A percentile compares a stretch with the other conserved stretches of the same genome.
These are phyloP conservation scores for Trichophyton mentagrophytes DNA, from an alignment of 2,329 filamentous ascomycete genomes.

Conservation along the genomic window DNA sequence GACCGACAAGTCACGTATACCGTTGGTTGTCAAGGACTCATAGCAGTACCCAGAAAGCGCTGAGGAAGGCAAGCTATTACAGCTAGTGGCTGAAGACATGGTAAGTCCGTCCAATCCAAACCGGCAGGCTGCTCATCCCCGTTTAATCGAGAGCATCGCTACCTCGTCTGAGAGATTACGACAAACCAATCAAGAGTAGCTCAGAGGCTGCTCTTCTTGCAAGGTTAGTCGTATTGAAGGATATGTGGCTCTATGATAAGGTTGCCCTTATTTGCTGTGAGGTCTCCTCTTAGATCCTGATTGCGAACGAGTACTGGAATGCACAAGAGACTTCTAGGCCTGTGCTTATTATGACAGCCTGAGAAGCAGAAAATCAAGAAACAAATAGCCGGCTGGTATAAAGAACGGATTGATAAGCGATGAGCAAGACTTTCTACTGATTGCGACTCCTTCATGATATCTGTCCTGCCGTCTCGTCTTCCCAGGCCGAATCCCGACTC, in stretches of 20 bases:
- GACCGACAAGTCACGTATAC: background rate
- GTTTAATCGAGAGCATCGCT: constrained; percentile 29
- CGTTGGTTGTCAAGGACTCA: constrained; percentile 16
- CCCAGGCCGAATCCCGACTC: constrained; percentile 11
- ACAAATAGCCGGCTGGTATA: constrained; percentile 14
- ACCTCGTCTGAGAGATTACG: constrained; percentile 32
- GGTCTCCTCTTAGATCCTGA: constrained; percentile 35
- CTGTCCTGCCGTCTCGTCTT: constrained; percentile 25
- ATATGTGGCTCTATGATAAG: constrained; percentile 13
- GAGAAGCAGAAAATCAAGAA: constrained; percentile 13
- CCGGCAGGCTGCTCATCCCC: background rate
- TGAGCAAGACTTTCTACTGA: constrained; percentile 20
- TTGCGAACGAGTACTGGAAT: constrained; percentile 33
- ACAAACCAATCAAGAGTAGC: constrained; percentile 31
- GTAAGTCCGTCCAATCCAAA: constrained; percentile 9
- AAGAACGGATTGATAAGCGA: constrained; percentile 18
- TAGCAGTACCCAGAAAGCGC: constrained; percentile 19
- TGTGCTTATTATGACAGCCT: constrained; percentile 31
- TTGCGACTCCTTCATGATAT: constrained; percentile 19
- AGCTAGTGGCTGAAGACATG: constrained; percentile 15
- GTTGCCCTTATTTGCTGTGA: constrained; percentile 31
- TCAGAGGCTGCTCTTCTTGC: constrained; percentile 26
- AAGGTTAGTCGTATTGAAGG: constrained; percentile 27
- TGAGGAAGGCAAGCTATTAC: constrained; percentile 19
- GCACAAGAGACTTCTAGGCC: too few species aligned